phyloP scores from a whole-genome alignment of 441 rosid species.

The Populus hybrid region DNA sequence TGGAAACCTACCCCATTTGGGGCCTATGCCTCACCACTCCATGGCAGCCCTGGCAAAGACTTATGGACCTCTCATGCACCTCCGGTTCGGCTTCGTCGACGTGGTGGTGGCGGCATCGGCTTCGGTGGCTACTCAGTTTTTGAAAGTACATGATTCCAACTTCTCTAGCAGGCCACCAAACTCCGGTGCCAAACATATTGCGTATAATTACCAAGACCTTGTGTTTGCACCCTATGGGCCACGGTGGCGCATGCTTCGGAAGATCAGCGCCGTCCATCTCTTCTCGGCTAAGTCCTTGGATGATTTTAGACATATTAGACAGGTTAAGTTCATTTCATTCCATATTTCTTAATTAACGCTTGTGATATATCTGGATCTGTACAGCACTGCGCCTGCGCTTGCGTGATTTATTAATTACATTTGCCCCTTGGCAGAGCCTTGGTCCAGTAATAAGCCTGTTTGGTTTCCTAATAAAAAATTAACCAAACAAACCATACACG shows the following conservation, averaged over 20 bases:
- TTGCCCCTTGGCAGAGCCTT: not conserved
- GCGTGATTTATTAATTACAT: not conserved
- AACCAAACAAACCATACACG: too few relatives aligned
- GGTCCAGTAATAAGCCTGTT: not conserved
- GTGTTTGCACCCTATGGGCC: constrained; percentile 85
- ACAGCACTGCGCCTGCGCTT: too few relatives aligned
- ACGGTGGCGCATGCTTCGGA: constrained; percentile 77
- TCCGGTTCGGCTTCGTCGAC: constrained; percentile 60
- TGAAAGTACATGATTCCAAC: constrained; percentile 63
- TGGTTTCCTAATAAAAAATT: too few relatives aligned
- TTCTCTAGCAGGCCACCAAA: constrained; percentile 83
- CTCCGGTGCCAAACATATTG: constrained; percentile 72
- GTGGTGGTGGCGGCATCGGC: constrained; percentile 76
- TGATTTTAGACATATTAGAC: constrained; percentile 60
- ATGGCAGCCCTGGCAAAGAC: constrained; percentile 45
- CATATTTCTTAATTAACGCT: not conserved
- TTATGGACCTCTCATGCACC: constrained; percentile 72
- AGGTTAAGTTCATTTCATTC: constrained; percentile 33
- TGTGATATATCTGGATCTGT: not conserved
- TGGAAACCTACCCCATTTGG: constrained; percentile 79
- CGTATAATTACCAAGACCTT: constrained; percentile 79
- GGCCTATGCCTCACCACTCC: constrained; percentile 60
- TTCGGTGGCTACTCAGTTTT: constrained; percentile 66
- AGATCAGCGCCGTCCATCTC: constrained; percentile 68
- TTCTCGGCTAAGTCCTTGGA: constrained; percentile 82